Conservation (phyloP, 2,329 filamentous ascomycete species). For the Colletotrichum cereale region DNA sequence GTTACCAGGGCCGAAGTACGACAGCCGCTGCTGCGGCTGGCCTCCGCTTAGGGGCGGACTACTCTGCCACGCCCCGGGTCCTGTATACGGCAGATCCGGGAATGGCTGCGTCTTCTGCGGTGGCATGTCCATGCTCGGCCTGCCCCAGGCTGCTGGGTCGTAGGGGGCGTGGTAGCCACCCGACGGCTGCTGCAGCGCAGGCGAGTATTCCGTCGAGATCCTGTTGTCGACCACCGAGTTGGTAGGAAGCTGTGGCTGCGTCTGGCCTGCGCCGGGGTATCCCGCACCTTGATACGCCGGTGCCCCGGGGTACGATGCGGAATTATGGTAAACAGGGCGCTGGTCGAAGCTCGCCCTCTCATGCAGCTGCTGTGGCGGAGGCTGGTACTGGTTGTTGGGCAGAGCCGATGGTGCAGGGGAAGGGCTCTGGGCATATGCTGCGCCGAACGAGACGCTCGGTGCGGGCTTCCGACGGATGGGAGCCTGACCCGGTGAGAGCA, state of each 20-base stretch:
- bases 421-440: constrained; percentile 24
- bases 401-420: constrained; percentile 23
- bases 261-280: constrained; percentile 5
- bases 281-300: constrained; percentile 19
- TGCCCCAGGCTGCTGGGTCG: constrained; percentile 21
- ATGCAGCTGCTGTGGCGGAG: constrained; percentile 1
- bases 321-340: constrained; percentile 25
- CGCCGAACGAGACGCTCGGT: constrained; percentile 14
- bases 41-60: constrained; percentile 14
- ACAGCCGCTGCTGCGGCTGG: constrained; percentile 20
- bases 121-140: constrained; percentile 28
- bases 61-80: constrained; percentile 34
- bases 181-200: neutral
- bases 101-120: constrained; percentile 33
- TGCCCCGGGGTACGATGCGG: constrained; percentile 28
- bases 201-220: constrained; percentile 11
- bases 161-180: constrained; percentile 21
- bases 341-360: constrained; percentile 25
- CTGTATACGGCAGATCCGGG: constrained; percentile 27
- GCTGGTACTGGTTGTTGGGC: constrained; percentile 21
- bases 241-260: neutral
- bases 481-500: constrained; percentile 30
- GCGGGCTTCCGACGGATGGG: constrained; percentile 36
- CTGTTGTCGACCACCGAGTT: neutral
- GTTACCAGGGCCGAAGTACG: constrained; percentile 1